A percentile compares a stretch with the other conserved stretches of the same genome.
Conservation (phyloP, 176 grass and related monocot genomes). For the Juncus inflexus region DNA sequence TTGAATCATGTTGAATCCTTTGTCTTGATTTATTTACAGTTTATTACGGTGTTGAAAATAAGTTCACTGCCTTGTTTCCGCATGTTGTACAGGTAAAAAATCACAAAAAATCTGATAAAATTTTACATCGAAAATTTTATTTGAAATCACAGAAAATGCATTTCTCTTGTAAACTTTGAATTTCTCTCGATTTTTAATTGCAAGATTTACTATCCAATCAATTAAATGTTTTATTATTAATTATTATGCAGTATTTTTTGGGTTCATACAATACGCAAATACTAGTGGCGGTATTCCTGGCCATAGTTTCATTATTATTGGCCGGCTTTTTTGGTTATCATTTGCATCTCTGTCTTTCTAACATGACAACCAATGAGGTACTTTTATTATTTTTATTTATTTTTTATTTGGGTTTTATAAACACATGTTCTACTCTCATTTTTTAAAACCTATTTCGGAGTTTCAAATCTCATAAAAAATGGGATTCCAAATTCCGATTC, state of each 20-base stretch:
- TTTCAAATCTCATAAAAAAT: too few species aligned
- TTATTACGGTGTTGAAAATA: constrained; percentile 84
- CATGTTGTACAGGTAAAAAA: constrained; percentile 73
- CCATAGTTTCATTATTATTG: constrained; percentile 78
- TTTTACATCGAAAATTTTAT: background rate
- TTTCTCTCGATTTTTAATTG: background rate
- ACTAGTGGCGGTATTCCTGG: constrained; percentile 82
- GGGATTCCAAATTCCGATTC: too few species aligned
- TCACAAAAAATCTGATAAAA: background rate
- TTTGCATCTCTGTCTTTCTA: constrained; percentile 73
- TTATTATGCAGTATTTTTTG: constrained; percentile 67
- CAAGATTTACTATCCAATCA: background rate
- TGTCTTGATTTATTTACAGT: constrained; percentile 45
- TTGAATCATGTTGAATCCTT: background rate
- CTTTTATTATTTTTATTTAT: background rate
- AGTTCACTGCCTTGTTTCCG: constrained; percentile 68
- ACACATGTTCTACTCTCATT: too few species aligned
- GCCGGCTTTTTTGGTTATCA: constrained; percentile 90
- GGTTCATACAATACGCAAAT: constrained; percentile 85
- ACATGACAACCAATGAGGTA: constrained; percentile 95
- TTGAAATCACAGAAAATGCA: background rate
- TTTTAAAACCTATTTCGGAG: too few species aligned
- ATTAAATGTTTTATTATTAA: too few species aligned
- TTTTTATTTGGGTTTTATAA: background rate
- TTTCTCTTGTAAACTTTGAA: too few species aligned